Evolutionary conservation across 139 green algal species (phyloP), one percentile per base, ranked within the genome.

Genomic region (Chlamydomonas applanata): DNA sequence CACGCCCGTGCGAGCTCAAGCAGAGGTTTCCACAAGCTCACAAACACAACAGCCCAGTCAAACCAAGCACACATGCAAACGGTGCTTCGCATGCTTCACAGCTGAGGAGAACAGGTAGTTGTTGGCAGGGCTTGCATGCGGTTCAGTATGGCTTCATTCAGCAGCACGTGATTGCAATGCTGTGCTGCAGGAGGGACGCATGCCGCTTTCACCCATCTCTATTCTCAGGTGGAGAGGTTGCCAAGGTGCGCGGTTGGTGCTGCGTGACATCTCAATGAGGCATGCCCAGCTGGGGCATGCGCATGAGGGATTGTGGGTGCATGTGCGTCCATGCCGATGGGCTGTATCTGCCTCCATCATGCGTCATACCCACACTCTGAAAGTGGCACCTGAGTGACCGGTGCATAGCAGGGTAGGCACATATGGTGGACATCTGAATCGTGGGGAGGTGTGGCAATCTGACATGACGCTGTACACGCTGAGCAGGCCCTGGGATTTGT

Each of bases 151-250:
- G n/a, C n/a, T n/a, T n/a, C n/a, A n/a, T n/a, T n/a, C n/a, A 49
- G 40, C 40, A 49, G 40, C 7, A 49, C 40, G 40, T 49, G 7
- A 49, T 49, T 49, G 40, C 11, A 49, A 7, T 11, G 7, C 7
- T 49, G 40, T 49, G 7, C 11, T 49, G 40, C 40, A 49, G 25
- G 3, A 4, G 4, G 11, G n/a, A 35, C 27, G 59, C 59, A 35
- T 90, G 84, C 65, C 62, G 65, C 9, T 92, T 85, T 30, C 89
- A 94, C 52, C 77, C 84, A 9, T 71, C 80, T 0, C 63, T 87
- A 1, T 94, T 77, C 69, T 85, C 85, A 7, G 86, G 86, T 1
- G 86, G 86, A 7, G 86, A 91, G 52, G 45, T 91, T 9, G 63
- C 76, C 17, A 91, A 91, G 86, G 82, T 82, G 45, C 11, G 33